These are phyloP conservation scores for Thermothielavioides terrestris DNA, from an alignment of 495 filamentous ascomycete species.

Conservation along the genomic window DNA sequence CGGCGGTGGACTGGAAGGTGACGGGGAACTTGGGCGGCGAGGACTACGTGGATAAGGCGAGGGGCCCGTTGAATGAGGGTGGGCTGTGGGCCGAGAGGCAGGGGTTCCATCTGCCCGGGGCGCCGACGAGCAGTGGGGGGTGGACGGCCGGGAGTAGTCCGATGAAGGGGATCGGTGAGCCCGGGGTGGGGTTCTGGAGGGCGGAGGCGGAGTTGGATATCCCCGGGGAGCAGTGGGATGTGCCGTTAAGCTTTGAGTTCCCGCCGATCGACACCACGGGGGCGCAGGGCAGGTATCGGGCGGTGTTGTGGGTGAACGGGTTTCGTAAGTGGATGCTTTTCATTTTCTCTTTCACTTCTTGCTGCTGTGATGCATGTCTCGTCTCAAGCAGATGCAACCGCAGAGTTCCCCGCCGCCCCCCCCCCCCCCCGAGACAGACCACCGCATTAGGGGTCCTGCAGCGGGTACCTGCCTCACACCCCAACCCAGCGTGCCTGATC, in stretches of 20 bases:
- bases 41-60: constrained; percentile 52
- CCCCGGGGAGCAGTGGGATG: constrained; percentile 45
- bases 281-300: constrained; percentile 37
- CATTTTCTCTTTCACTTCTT: not conserved
- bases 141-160: constrained; percentile 36
- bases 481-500: not conserved
- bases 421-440: constrained; percentile 3
- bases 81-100: constrained; percentile 61
- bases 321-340: constrained; percentile 34
- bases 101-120: constrained; percentile 58
- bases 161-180: constrained; percentile 40
- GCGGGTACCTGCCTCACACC: not conserved
- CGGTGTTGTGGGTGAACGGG: constrained; percentile 66
- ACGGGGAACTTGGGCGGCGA: constrained; percentile 74
- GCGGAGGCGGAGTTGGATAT: constrained; percentile 51
- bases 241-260: constrained; percentile 54
- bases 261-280: constrained; percentile 39
- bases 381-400: no score
- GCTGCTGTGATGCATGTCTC: no score
- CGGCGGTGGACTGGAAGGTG: constrained; percentile 52
- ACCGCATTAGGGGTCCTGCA: not conserved
- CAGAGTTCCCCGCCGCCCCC: not conserved
- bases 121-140: constrained; percentile 44
- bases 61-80: constrained; percentile 73
- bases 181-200: constrained; percentile 58